Evolutionary conservation across 2,329 filamentous ascomycete species (phyloP).

Genomic region (Pseudogymnoascus sp.): DNA sequence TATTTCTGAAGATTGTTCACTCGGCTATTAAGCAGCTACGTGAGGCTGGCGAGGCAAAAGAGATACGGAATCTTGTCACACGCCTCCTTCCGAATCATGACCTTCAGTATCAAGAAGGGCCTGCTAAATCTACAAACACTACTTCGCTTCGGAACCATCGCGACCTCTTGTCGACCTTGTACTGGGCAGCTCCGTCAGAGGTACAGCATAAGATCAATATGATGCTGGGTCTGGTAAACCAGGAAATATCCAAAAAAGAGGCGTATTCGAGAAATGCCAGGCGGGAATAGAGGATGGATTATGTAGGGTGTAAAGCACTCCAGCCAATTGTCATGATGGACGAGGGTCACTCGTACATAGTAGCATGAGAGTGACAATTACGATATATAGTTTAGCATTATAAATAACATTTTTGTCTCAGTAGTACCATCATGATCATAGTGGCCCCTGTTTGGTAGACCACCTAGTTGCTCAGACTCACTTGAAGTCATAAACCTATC

Average conservation of each 20-base stretch:
- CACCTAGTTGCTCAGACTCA: not conserved
- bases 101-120: constrained; percentile 57
- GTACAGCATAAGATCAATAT: constrained; percentile 46
- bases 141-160: constrained; percentile 61
- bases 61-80: constrained; percentile 53
- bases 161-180: constrained; percentile 59
- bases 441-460: not conserved
- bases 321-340: not conserved
- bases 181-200: constrained; percentile 53
- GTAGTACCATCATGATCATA: not conserved
- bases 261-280: not conserved
- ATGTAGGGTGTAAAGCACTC: not conserved
- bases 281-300: not conserved
- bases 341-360: no score
- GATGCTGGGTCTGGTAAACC: constrained; percentile 49
- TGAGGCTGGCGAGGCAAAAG: constrained; percentile 42
- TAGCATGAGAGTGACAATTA: not conserved
- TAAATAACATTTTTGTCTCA: not conserved
- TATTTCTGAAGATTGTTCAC: constrained; percentile 58
- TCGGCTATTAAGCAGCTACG: constrained; percentile 47
- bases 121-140: constrained; percentile 52
- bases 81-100: constrained; percentile 60
- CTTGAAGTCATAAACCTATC: constrained; percentile 12
- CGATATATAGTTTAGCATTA: not conserved
- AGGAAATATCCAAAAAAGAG: not conserved